These are phyloP conservation scores for Globisporangium carolinianum DNA, from an alignment of 352 stramenopile species.

Conservation along the genomic window DNA sequence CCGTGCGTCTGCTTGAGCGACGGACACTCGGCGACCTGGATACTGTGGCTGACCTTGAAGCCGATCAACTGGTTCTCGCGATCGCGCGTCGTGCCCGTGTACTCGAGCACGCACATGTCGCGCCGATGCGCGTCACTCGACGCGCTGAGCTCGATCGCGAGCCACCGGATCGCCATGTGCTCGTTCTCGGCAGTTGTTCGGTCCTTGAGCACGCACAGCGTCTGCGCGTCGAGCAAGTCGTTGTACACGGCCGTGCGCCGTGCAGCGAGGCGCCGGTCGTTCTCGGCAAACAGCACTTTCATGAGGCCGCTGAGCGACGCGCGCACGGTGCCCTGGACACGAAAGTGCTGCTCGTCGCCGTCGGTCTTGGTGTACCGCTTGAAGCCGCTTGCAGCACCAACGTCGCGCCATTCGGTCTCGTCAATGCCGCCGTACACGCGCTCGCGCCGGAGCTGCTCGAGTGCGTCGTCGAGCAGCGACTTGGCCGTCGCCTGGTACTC, in stretches of 20 bases:
- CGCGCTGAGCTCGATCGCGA: constrained; percentile 51
- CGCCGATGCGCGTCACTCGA: constrained; percentile 38
- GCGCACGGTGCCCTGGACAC: constrained; percentile 46
- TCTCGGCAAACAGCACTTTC: constrained; percentile 52
- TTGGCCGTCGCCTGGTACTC: constrained; percentile 35
- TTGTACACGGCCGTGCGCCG: constrained; percentile 49
- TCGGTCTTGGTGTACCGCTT: constrained; percentile 52
- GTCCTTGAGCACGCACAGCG: constrained; percentile 41
- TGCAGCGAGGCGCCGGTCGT: constrained; percentile 26
- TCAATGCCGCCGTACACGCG: constrained; percentile 31
- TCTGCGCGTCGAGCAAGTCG: constrained; percentile 57
- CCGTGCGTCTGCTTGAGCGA: constrained; percentile 63
- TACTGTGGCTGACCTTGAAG: constrained; percentile 52
- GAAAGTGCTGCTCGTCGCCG: constrained; percentile 37
- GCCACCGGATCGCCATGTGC: constrained; percentile 67
- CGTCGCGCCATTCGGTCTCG: constrained; percentile 46
- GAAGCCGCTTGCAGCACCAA: constrained; percentile 39
- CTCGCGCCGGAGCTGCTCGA: constrained; percentile 30
- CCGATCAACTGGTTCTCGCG: constrained; percentile 41
- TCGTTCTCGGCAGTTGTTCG: constrained; percentile 38
- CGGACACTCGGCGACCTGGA: constrained; percentile 48
- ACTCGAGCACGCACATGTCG: constrained; percentile 73
- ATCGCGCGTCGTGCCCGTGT: constrained; percentile 56
- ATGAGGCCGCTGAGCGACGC: constrained; percentile 53
- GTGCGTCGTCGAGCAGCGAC: constrained; percentile 35